These are phyloP conservation scores for Pichia sp. DNA, from an alignment of 1,139 yeast species.

Conservation along the genomic window DNA sequence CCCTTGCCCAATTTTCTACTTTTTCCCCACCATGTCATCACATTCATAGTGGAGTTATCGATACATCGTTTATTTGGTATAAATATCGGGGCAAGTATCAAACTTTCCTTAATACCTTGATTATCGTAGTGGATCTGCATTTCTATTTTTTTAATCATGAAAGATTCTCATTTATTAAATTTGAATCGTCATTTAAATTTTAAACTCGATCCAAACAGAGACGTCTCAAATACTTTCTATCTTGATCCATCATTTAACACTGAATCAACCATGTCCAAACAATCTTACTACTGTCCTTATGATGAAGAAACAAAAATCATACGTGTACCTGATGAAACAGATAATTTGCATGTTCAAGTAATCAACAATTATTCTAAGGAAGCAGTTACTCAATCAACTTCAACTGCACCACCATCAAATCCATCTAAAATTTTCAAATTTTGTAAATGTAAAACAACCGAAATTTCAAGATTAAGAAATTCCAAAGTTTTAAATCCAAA, in stretches of 20 bases:
- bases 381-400: background rate
- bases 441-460: conserved; percentile 4
- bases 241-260: background rate
- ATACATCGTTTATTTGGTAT: background rate
- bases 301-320: conserved; percentile 14
- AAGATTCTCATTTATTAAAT: too few species aligned
- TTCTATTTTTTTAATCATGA: too few species aligned
- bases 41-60: background rate
- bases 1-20: background rate
- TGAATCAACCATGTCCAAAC: conserved; percentile 2
- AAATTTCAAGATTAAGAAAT: background rate
- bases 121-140: too few species aligned
- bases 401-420: background rate
- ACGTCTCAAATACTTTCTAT: background rate
- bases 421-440: conserved; percentile 11
- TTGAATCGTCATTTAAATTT: too few species aligned
- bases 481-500: background rate
- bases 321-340: conserved; percentile 8
- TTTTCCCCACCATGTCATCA: background rate
- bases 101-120: too few species aligned
- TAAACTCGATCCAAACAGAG: too few species aligned
- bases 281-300: conserved; percentile 16
- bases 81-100: background rate
- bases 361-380: background rate
- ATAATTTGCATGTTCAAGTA: conserved; percentile 1